phyloP scores from a whole-genome alignment of 169 alveolate species.

The Cryptosporidium ubiquitum region DNA sequence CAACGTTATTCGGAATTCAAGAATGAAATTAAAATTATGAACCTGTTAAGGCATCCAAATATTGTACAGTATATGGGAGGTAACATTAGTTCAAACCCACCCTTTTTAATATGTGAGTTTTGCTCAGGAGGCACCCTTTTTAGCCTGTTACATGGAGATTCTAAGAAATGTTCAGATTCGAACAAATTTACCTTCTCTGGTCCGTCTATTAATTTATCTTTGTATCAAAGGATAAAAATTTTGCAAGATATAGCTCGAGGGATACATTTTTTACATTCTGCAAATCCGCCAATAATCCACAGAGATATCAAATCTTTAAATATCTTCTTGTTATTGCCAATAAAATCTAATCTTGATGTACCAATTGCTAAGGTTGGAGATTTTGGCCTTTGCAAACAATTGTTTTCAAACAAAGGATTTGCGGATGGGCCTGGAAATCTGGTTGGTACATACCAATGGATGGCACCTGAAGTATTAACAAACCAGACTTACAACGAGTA shows the following conservation, averaged over 20 bases:
- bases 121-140: conserved; percentile 75
- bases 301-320: conserved; percentile 91
- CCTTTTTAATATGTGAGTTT: conserved; percentile 61
- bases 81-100: conserved; percentile 79
- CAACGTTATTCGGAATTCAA: conserved; percentile 83
- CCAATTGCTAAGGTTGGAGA: conserved; percentile 70
- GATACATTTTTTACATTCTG: conserved; percentile 86
- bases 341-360: conserved; percentile 49
- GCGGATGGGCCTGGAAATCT: conserved; percentile 43
- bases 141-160: conserved; percentile 41
- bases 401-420: neutral
- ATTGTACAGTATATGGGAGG: conserved; percentile 89
- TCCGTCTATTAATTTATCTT: conserved; percentile 66
- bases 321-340: conserved; percentile 79
- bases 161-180: conserved; percentile 25
- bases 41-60: conserved; percentile 86
- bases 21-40: conserved; percentile 86
- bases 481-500: conserved; percentile 80
- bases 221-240: conserved; percentile 84
- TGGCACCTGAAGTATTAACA: conserved; percentile 87
- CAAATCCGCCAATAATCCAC: conserved; percentile 88
- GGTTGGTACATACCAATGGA: conserved; percentile 88
- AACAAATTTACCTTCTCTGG: conserved; percentile 10
- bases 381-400: conserved; percentile 49
- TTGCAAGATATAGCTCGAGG: conserved; percentile 87